A percentile compares a stretch with the other conserved stretches of the same genome.
These are phyloP conservation scores for Tylopilus sp. DNA, from an alignment of 768 basidiomycete species.

Conservation along the genomic window DNA sequence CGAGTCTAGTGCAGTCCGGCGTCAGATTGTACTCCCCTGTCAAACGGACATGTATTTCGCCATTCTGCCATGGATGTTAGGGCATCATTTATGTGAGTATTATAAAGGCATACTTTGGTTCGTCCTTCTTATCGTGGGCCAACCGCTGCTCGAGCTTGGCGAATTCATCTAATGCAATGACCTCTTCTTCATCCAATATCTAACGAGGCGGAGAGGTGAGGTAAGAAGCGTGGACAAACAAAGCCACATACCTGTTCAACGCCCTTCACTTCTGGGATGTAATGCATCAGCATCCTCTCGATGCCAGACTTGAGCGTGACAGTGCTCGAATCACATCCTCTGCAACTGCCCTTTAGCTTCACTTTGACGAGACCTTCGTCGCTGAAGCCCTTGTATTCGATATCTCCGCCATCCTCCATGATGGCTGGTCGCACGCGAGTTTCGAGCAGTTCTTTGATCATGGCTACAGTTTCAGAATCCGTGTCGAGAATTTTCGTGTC, in stretches of 20 bases:
- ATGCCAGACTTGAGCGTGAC: conserved; percentile 97
- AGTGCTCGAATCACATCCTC: conserved; percentile 91
- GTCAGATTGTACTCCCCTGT: neutral
- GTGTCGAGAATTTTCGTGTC: conserved; percentile 93
- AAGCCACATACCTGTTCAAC: conserved; percentile 68
- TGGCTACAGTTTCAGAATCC: conserved; percentile 94
- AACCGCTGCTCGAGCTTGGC: conserved; percentile 79
- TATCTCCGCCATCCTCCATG: conserved; percentile 98
- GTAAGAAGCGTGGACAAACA: neutral
- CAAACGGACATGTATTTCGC: conserved; percentile 81
- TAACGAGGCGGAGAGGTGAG: conserved; percentile 31
- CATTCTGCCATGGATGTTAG: conserved; percentile 47
- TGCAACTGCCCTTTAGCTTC: conserved; percentile 94
- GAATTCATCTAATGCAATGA: conserved; percentile 84
- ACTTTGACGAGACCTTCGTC: conserved; percentile 82
- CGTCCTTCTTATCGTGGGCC: conserved; percentile 38
- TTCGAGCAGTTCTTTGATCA: conserved; percentile 97
- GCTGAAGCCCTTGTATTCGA: conserved; percentile 90
- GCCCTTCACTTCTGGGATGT: conserved; percentile 92
- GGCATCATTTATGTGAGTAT: neutral
- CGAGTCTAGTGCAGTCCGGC: neutral
- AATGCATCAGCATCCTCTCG: conserved; percentile 99
- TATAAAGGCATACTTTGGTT: conserved; percentile 43
- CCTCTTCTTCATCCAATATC: conserved; percentile 90
- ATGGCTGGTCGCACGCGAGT: conserved; percentile 95